Conservation (phyloP, 2,329 filamentous ascomycete species). For the Aureobasidium sp. region DNA sequence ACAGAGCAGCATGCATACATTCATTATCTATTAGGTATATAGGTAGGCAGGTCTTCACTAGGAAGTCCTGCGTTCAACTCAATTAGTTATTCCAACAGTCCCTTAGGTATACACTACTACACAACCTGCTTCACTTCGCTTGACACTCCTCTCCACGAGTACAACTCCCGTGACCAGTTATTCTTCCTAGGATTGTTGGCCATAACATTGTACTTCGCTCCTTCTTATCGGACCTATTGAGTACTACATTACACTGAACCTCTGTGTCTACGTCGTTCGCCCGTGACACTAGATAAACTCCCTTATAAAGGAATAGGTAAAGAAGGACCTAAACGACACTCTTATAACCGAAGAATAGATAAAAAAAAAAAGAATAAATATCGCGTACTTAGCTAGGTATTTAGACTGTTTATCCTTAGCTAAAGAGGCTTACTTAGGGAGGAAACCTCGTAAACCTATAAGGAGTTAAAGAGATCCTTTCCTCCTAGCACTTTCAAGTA, state of each 20-base stretch:
- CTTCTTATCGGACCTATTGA: too few relatives aligned
- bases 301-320: neutral
- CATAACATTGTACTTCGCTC: too few relatives aligned
- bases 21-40: conserved; percentile 1
- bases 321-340: neutral
- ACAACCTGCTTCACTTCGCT: conserved; percentile 1
- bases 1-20: neutral
- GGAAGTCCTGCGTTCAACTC: conserved; percentile 5
- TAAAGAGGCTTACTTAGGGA: neutral
- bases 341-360: neutral
- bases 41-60: neutral
- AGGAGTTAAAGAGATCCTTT: neutral
- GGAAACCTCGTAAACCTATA: neutral
- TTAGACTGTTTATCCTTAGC: neutral
- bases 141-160: conserved; percentile 9
- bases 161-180: neutral
- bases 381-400: neutral
- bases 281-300: too few relatives aligned
- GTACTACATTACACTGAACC: too few relatives aligned
- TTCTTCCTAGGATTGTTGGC: too few relatives aligned
- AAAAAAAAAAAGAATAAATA: neutral
- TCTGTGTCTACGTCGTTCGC: too few relatives aligned
- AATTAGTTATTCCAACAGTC: conserved; percentile 15
- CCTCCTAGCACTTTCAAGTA: neutral
- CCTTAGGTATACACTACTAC: conserved; percentile 10